Evolutionary conservation across 192 early-diverging fungal species (phyloP), one percentile per base, ranked within the genome.

Genomic region (Entomortierella lignicola): DNA sequence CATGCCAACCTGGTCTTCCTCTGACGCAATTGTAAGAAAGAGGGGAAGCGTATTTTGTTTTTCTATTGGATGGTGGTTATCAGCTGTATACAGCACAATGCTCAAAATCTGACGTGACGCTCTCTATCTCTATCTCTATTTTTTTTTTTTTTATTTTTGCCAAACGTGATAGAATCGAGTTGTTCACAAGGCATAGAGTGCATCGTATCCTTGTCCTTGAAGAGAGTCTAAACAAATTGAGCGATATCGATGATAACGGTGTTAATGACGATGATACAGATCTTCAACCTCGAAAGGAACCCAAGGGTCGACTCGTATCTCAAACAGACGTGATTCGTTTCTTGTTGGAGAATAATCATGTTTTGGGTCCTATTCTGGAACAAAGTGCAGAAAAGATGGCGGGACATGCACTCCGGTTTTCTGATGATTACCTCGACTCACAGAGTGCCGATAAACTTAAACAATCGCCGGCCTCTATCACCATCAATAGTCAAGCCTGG

Each of bases 281-380:
- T 47, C 27, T 48, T 13, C 32, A 59, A 50, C 82, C 85, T 13
- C 66, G 60, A 2, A 44, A 54, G 30, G 61, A 69, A 18, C 68
- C 67, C 39, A 70, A 69, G 13, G 75, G 75, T 4, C 62, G 62
- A 13, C 63, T 89, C 8, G 41, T 87, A 25, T 87, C 86, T 1
- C 88, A 89, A 72, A 86, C 84, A 30, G 88, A 89, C 61, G 71
- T 86, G 7, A 62, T 89, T 50, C 66, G 81, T 20, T 89, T 80
- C 59, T 63, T 89, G 6, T 70, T 84, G 17, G 60, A 71, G 23
- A 71, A 87, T 54, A 87, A 89, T 25, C 88, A 89, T 60, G 73
- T 74, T 18, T 48, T 89, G 17, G 88, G 88, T 8, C 56, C 83
- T 4, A 63, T 88, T 53, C 44, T 89, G 48, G 86, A 89, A 43